Percentiles rank a stretch among this genome's conserved stretches.
These are phyloP conservation scores for Arthrobotrys conoides DNA, from an alignment of 2,329 filamentous ascomycete species.

Conservation along the genomic window DNA sequence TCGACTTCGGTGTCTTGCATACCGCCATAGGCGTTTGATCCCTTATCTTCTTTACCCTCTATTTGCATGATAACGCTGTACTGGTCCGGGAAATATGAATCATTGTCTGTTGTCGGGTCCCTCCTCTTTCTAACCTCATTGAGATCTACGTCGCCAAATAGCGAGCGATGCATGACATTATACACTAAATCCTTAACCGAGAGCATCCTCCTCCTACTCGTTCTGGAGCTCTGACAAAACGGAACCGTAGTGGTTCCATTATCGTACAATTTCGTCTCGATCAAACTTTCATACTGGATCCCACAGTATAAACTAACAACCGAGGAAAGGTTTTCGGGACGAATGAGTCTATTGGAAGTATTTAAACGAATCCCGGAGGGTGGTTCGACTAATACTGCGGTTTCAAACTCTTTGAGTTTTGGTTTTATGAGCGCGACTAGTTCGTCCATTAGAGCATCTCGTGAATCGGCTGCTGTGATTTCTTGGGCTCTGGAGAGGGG, in stretches of 20 bases:
- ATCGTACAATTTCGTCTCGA: conserved; percentile 37
- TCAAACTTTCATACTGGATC: conserved; percentile 36
- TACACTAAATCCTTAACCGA: conserved; percentile 50
- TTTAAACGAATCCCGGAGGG: conserved; percentile 16
- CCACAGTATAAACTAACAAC: conserved; percentile 39
- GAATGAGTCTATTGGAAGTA: conserved; percentile 44
- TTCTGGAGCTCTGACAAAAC: conserved; percentile 31
- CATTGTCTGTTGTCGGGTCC: neutral
- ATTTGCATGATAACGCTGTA: conserved; percentile 43
- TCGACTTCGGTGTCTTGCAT: conserved; percentile 45
- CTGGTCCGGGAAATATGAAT: conserved; percentile 11
- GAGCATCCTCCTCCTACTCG: conserved; percentile 49
- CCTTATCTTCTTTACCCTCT: conserved; percentile 33
- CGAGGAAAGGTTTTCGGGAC: conserved; percentile 31
- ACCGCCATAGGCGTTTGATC: conserved; percentile 11
- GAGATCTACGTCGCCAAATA: conserved; percentile 36
- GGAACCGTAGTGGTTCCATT: conserved; percentile 19
- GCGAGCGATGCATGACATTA: conserved; percentile 46
- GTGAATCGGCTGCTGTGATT: conserved; percentile 10
- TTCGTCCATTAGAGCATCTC: conserved; percentile 48
- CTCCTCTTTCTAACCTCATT: conserved; percentile 31
- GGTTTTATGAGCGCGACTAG: conserved; percentile 47
- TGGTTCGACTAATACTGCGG: conserved; percentile 9
- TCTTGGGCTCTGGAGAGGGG: conserved; percentile 12
- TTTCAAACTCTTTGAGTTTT: conserved; percentile 40